A percentile compares a stretch with the other conserved stretches of the same genome.
Evolutionary conservation across 2,329 filamentous ascomycete species (phyloP).

Genomic region (Colletotrichum salicis): DNA sequence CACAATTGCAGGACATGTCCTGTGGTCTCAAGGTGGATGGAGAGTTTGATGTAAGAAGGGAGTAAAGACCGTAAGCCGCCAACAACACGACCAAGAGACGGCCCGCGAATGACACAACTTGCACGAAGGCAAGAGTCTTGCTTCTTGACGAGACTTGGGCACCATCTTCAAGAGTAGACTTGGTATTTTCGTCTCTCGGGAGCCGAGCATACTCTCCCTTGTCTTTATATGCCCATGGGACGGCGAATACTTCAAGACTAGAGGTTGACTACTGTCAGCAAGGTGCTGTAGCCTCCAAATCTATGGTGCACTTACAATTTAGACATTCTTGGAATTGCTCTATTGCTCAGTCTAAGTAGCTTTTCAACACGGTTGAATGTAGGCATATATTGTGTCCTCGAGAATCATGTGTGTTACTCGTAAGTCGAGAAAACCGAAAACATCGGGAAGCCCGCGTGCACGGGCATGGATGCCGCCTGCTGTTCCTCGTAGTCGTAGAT

Average conservation of each 20-base stretch:
- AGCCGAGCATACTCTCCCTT: neutral
- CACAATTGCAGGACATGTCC: conserved; percentile 43
- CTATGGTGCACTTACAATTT: neutral
- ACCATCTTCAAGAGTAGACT: neutral
- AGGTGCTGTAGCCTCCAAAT: neutral
- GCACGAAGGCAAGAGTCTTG: neutral
- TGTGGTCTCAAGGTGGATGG: neutral
- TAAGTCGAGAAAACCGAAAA: neutral
- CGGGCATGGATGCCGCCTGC: neutral
- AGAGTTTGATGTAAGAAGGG: neutral
- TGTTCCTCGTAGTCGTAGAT: neutral
- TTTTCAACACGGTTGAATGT: no score
- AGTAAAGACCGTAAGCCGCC: neutral
- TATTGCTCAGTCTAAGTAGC: neutral
- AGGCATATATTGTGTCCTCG: no score
- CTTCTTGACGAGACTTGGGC: neutral
- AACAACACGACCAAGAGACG: neutral
- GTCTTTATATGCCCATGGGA: neutral
- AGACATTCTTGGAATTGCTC: neutral
- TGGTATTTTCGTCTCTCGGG: neutral
- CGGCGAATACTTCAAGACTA: neutral
- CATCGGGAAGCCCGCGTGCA: neutral
- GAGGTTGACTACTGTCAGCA: neutral
- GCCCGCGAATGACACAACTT: neutral
- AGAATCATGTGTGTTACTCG: neutral